Evolutionary conservation across 2,329 filamentous ascomycete genomes (phyloP).

Genomic region (Colletotrichum euphorbiae): DNA sequence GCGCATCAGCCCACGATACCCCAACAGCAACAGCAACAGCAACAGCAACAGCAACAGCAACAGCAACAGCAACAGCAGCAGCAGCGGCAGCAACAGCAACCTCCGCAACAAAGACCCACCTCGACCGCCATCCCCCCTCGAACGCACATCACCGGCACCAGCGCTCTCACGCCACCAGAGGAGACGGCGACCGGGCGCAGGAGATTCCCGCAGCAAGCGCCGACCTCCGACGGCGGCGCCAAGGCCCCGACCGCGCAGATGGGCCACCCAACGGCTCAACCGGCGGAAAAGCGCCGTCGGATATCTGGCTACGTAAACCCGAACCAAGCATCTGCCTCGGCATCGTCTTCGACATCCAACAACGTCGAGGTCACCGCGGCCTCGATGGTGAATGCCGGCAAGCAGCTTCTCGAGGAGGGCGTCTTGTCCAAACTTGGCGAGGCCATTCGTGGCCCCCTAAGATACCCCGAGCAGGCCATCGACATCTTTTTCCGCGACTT

Average conservation of each 20-base stretch:
- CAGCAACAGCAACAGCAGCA: slow-evolving; percentile 30
- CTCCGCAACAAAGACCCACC: slow-evolving; percentile 45
- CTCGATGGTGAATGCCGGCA: slow-evolving; percentile 42
- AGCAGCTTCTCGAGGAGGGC: slow-evolving; percentile 50
- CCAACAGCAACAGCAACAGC: slow-evolving; percentile 41
- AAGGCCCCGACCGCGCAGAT: slow-evolving; percentile 38
- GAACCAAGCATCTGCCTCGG: slow-evolving; percentile 18
- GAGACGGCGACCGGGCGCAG: slow-evolving; percentile 61
- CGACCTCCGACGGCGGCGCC: slow-evolving; percentile 22
- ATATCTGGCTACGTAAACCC: slow-evolving; percentile 45
- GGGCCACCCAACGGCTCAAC: slow-evolving; percentile 35
- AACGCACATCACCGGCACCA: slow-evolving; percentile 53
- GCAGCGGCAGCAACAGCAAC: too few relatives aligned
- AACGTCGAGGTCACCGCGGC: slow-evolving; percentile 44
- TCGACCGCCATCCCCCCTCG: slow-evolving; percentile 54
- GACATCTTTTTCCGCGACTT: slow-evolving; percentile 71
- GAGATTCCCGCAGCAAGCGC: slow-evolving; percentile 47
- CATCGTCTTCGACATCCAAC: slow-evolving; percentile 44
- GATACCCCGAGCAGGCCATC: slow-evolving; percentile 68
- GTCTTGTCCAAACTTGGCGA: slow-evolving; percentile 51
- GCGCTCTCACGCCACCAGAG: slow-evolving; percentile 67
- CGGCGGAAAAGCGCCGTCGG: slow-evolving; percentile 50
- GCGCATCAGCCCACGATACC: slow-evolving; percentile 43
- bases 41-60: slow-evolving; percentile 39
- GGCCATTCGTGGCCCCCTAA: slow-evolving; percentile 52